Evolutionary conservation across 2,329 filamentous ascomycete genomes (phyloP), one percentile per base, ranked within the genome.

Genomic region (Pestalotiopsis fici): DNA sequence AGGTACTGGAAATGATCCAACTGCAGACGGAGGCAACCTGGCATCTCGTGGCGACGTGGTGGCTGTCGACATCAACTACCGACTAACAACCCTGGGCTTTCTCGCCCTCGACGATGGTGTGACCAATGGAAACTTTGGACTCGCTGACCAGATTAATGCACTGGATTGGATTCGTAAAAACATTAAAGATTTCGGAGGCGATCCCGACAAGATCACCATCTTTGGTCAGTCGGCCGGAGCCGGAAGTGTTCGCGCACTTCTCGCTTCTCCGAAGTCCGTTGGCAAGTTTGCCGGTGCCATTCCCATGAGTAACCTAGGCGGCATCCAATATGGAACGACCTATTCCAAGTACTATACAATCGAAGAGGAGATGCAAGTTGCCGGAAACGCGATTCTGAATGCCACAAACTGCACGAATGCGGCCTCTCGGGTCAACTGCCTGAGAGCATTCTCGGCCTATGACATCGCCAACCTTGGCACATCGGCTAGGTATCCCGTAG

Each of bases 271-370:
- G 1, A 78, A 80, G 65, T 81, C 84, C 1, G 75, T 75, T 3
- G 82, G 81, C 18, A 83, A 85, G 70, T 86, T 87, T 69, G 78
- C 80, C 1, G 80, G 75, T 5, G 86, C 85, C 2, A 83, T 87
- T 60, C 77, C 74, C 15, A 70, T 82, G 66, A 81, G 80, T 70
- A 81, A 79, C 57, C 76, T 81, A 2, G 82, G 82, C 12, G 81
- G 81, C 0, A 73, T 80, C 55, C 82, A 86, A 72, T 89, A 89
- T 67, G 87, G 86, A 12, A 86, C 84, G 0, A 83, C 85, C 0
- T 90, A 89, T 74, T 87, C 85, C 12, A 81, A 83, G 27, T 90
- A 90, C 77, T 85, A 85, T 71, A 88, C 87, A 3, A 83, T 90
- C 67, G 75, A 81, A 3, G 77, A 88, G 67, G 84, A 85, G 25